These are phyloP conservation scores for Boechera retrofracta DNA, from an alignment of 345 rosid genomes.

Conservation along the genomic window DNA sequence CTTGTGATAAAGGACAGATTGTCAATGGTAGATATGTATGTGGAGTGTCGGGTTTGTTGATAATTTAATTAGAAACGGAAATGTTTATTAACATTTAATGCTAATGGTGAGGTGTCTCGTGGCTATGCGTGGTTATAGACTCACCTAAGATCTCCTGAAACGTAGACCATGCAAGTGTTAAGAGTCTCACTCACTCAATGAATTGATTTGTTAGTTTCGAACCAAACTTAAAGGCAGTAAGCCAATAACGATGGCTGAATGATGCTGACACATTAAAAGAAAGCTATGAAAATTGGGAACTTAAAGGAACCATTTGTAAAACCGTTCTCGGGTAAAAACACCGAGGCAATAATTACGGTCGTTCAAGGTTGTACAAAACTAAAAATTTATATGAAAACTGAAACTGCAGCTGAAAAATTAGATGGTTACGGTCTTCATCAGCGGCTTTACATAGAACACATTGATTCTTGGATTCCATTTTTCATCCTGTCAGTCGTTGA, in stretches of 20 bases:
- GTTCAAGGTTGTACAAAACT: not conserved
- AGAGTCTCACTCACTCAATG: not conserved
- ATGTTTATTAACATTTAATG: not conserved
- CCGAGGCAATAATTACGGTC: not conserved
- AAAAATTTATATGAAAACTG: too few relatives aligned
- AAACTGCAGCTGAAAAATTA: too few relatives aligned
- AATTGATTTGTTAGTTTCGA: not conserved
- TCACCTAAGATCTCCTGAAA: not conserved
- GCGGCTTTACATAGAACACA: too few relatives aligned
- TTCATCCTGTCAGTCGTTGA: too few relatives aligned
- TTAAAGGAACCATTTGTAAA: not conserved
- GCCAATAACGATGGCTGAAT: constrained; percentile 23
- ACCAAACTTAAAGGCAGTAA: not conserved
- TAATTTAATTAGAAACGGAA: constrained; percentile 3
- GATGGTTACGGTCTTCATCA: too few relatives aligned
- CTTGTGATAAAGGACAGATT: not conserved
- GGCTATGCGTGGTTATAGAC: not conserved
- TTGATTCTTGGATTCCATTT: too few relatives aligned
- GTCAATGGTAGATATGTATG: constrained; percentile 3
- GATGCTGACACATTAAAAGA: not conserved
- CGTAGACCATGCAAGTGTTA: not conserved
- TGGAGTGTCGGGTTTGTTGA: not conserved
- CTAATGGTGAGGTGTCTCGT: constrained; percentile 4
- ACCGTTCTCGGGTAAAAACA: not conserved
- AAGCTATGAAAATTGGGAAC: not conserved